Percentiles rank a stretch among this genome's conserved stretches.
Conservation (phyloP, 164 flowering plant genomes). For the Malania oleifera region DNA sequence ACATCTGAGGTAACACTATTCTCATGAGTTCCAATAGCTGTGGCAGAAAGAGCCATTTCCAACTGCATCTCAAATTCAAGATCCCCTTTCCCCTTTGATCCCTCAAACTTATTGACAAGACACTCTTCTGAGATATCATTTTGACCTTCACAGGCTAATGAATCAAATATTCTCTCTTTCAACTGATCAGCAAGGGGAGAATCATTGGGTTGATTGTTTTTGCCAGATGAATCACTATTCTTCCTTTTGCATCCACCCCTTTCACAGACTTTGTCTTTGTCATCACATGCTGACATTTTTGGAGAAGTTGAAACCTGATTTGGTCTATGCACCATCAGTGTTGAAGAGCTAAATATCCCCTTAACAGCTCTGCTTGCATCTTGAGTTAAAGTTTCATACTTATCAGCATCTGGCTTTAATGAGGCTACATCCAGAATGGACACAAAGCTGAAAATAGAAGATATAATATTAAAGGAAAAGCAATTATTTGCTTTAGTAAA, state of each 20-base stretch:
- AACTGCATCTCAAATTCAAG: slow-evolving; percentile 85
- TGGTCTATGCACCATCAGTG: slow-evolving; percentile 47
- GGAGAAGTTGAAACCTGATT: slow-evolving; percentile 23
- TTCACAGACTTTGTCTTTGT: slow-evolving; percentile 18
- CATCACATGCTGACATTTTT: slow-evolving; percentile 14
- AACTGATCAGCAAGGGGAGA: slow-evolving; percentile 15
- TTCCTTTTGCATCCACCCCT: slow-evolving; percentile 16
- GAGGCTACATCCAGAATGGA: slow-evolving; percentile 74
- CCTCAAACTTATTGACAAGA: slow-evolving; percentile 21
- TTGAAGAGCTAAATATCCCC: slow-evolving; percentile 52
- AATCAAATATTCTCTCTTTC: slow-evolving; percentile 16
- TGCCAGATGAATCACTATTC: slow-evolving; percentile 11
- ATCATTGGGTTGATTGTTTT: slow-evolving; percentile 6
- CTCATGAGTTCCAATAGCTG: slow-evolving; percentile 38
- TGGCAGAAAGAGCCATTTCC: slow-evolving; percentile 85
- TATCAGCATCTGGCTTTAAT: slow-evolving; percentile 60
- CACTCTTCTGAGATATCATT: slow-evolving; percentile 23
- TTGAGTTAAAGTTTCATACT: slow-evolving; percentile 29
- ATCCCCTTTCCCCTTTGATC: slow-evolving; percentile 75
- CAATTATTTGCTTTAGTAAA: too few species aligned
- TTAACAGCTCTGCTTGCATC: slow-evolving; percentile 21
- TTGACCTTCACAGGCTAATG: slow-evolving; percentile 14
- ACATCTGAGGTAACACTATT: slow-evolving; percentile 11
- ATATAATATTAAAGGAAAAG: not conserved
- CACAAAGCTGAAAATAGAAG: slow-evolving; percentile 62